Base-by-base conservation (phyloP, 495 filamentous ascomycete genomes). In the Aspergillus avenaceus region DNA sequence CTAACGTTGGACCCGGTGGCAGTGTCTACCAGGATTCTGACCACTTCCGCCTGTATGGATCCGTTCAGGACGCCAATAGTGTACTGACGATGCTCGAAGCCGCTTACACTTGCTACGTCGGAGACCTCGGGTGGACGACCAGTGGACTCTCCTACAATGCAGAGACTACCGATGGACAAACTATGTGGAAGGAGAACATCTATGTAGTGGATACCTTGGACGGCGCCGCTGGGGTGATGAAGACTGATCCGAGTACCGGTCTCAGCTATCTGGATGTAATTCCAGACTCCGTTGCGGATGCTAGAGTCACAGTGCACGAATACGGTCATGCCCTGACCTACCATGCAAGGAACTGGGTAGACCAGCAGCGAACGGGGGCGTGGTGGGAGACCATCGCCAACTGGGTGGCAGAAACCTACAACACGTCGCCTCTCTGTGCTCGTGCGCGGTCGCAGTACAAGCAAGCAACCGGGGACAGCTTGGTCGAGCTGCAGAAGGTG, bases 321-420 rank as follows among this genome's bases (percentile, higher is more conserved):
- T 54, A 54, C 45, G 51, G 51, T 8, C 51, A 54, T 26, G 51
- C 45, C n/a, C 45, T 54, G 11, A 54, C 51, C 38, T 54, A 54
- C 19, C 51, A 54, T 38, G 41, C 21, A 3, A 38, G 45, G 5
- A 54, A 12, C 40, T 54, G 51, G 51, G 51, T 54, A 0, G 51
- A 54, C 37, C 51, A 54, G 32, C 38, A 38, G 5, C 28, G 22
- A 9, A 54, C 51, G 0, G 51, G 51, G 8, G 45, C 51, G 13
- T 54, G 51, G 51, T 54, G 51, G 51, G 51, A 54, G 21, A 43
- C 51, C 6, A 24, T 54, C 8, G 51, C 51, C 7, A 41, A 54
- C 19, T 54, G 45, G 45, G 29, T 54, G 19, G 51, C 51, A 1
- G 51, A 54, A 7, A 45, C 51, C 9, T 54, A 36, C 22, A 41